These are phyloP conservation scores for Penicillium cosmopolitanum DNA, from an alignment of 495 filamentous ascomycete species.

Conservation along the genomic window DNA sequence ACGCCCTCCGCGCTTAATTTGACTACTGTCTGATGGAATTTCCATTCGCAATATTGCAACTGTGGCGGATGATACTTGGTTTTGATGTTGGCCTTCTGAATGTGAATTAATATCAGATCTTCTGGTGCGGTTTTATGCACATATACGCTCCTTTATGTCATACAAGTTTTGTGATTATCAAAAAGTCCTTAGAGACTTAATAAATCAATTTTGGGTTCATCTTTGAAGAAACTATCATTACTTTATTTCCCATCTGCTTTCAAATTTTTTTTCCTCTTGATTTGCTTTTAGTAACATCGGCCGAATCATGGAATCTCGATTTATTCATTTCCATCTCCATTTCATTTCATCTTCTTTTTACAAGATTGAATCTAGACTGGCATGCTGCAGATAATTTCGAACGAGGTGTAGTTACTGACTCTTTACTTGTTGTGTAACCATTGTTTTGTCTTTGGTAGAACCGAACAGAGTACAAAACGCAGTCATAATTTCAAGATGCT, in stretches of 20 bases:
- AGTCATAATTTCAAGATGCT: no score
- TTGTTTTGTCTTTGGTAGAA: no score
- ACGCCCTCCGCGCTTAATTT: neutral
- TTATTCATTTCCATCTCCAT: no score
- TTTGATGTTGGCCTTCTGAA: conserved; percentile 13
- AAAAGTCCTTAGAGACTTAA: conserved; percentile 8
- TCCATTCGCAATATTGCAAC: neutral
- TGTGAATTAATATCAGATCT: conserved; percentile 15
- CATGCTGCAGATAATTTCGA: no score
- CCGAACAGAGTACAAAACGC: no score
- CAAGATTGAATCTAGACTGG: no score
- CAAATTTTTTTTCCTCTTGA: neutral
- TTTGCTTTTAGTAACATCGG: no score
- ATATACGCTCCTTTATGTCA: conserved; percentile 18
- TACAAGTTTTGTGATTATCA: conserved; percentile 11
- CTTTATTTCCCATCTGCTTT: no score
- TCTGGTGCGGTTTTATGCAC: conserved; percentile 15
- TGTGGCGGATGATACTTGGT: neutral
- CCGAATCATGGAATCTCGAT: no score
- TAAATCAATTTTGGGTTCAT: conserved; percentile 4
- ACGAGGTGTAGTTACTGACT: no score
- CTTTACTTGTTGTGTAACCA: no score
- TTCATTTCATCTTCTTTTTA: no score
- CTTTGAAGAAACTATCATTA: neutral
- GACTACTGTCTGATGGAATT: neutral